Evolutionary conservation across 768 basidiomycete genomes (phyloP), one percentile per base, ranked within the genome.

Genomic region (Lactifluus echinatus): DNA sequence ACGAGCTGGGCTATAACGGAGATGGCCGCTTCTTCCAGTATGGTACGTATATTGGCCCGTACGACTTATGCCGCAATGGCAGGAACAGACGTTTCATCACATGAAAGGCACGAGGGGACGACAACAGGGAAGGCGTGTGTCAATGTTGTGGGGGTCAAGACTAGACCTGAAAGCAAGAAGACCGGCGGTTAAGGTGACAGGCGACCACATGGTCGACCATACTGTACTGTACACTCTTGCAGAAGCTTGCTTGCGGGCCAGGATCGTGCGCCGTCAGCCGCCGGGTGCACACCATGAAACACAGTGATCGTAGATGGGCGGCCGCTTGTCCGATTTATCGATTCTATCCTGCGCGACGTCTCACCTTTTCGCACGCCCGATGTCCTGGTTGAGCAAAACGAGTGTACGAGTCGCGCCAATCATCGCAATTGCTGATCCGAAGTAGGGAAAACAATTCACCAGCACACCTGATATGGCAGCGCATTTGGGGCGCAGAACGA

Each of bases 201-300:
- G n/a, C 17, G 40, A 53, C 43, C 52, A 40, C 55, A 7, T 56
- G 47, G 47, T 42, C 17, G 17, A 49, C 21, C 47, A n/a, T n/a
- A n/a, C n/a, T n/a, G n/a, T 5, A 31, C 46, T 14, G 23, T 14
- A 8, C 21, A 12, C 24, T 36, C 23, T n/a, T 6, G 10, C 4
- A 19, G 43, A 31, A 21, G 19, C 21, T 23, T 10, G 17, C 12
- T 31, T 31, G 10, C 31, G 10, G 5, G 31, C 31, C 4, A 4
- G 10, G 5, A 31, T 31, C 31, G 10, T 31, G 31, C 31, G 5
- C 31, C 31, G 31, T 31, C 21, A 33, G 29, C 50, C 8, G 21
- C 33, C 24, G n/a, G n/a, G n/a, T n/a, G n/a, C n/a, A n/a, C n/a
- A n/a, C n/a, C n/a, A n/a, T n/a, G n/a, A n/a, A n/a, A n/a, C 2